Evolutionary conservation across 225 moss, liverwort and hornwort species (phyloP), one percentile per base, ranked within the genome.

Genomic region (Physcomitrium patens): DNA sequence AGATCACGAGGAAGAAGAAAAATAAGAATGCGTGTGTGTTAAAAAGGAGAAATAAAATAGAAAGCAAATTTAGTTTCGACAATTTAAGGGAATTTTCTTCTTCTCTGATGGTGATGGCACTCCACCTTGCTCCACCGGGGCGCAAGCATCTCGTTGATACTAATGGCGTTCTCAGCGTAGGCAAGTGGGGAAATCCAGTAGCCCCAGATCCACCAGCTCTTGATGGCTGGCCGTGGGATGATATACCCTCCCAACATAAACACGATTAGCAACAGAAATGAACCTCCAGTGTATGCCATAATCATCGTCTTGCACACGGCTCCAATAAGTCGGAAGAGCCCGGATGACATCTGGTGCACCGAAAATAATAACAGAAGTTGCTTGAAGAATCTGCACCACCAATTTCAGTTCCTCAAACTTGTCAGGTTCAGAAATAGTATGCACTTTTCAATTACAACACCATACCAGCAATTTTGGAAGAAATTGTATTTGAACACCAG

Each of bases 151-250:
- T 94, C 94, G 46, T 86, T 94, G 61, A 94, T 92, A 52, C 83
- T 81, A 43, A 92, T 83, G 28, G 86, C 94, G 51, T 92, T 94
- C 68, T 90, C 88, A 31, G 92, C 90, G 54, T 94, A 94, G 12
- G 92, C 70, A 31, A 94, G 76, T 11, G 94, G 94, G 43, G 94
- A 94, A 1, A 81, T 79, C 91, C 91, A 94, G 83, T 94, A 94
- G 1, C 90, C 91, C 93, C 93, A 94, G 28, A 94, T 86, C 94
- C 94, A 94, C 94, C 94, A 94, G 61, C 83, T 75, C 70, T 87
- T 89, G 75, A 91, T 92, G 53, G 65, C 71, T 1, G 84, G 75
- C 10, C 92, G 82, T 11, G 94, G 86, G 68, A 94, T 90, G 55
- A 94, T 92, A 72, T 92, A 94, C 3, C 94, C 94, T 16, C 94